Evolutionary conservation across 2,329 filamentous ascomycete genomes (phyloP).

Genomic region (Hymenoscyphus fraxineus): DNA sequence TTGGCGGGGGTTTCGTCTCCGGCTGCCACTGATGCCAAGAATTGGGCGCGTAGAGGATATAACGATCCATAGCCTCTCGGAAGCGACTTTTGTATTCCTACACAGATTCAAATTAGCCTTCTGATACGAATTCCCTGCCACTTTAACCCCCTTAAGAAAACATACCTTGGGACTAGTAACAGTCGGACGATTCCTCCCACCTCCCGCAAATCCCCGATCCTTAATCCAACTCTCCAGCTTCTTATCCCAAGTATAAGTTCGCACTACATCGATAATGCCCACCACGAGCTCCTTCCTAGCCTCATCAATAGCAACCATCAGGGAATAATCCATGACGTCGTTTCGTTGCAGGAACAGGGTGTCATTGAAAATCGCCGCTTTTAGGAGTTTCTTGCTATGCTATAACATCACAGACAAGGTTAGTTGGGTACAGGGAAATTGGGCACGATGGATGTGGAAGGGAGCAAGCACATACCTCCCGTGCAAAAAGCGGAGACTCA

Average conservation of each 20-base stretch:
- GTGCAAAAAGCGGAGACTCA: slow-evolving; percentile 89
- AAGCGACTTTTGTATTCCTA: slow-evolving; percentile 88
- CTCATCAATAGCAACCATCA: slow-evolving; percentile 98
- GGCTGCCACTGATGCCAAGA: slow-evolving; percentile 23
- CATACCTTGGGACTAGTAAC: slow-evolving; percentile 90
- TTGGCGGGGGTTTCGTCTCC: slow-evolving; percentile 1
- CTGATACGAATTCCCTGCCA: background rate
- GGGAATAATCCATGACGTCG: slow-evolving; percentile 97
- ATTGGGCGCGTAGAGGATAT: slow-evolving; percentile 42
- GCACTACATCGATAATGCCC: slow-evolving; percentile 96
- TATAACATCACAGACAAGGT: slow-evolving; percentile 9
- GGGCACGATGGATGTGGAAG: no score
- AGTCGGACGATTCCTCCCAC: slow-evolving; percentile 78
- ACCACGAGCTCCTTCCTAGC: slow-evolving; percentile 85
- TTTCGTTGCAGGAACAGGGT: slow-evolving; percentile 91
- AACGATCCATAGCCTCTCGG: slow-evolving; percentile 92
- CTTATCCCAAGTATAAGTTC: slow-evolving; percentile 99
- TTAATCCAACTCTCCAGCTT: slow-evolving; percentile 99
- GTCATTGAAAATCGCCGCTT: slow-evolving; percentile 94
- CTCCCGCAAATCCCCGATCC: slow-evolving; percentile 78
- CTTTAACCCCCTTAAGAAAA: background rate
- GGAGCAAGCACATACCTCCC: slow-evolving; percentile 50
- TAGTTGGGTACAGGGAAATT: no score
- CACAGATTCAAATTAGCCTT: background rate
- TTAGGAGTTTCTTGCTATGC: slow-evolving; percentile 89